These are phyloP conservation scores for Chaetomium tenue DNA, from an alignment of 495 filamentous ascomycete genomes.

Conservation along the genomic window DNA sequence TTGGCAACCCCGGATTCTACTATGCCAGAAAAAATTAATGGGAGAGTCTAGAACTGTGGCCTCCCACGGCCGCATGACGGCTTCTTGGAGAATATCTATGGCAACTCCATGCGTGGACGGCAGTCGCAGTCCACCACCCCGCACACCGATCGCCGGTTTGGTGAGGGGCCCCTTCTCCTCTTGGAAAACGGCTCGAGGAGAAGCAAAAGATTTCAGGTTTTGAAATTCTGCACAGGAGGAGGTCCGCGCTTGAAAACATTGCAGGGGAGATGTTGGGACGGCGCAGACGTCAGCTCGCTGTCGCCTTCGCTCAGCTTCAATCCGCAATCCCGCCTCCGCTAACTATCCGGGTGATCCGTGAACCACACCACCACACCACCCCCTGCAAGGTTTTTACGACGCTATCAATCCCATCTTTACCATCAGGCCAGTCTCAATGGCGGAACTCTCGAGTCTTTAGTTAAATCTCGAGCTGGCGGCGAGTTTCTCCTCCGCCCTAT, in stretches of 20 bases:
- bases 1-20: conserved; percentile 25
- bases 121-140: neutral
- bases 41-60: conserved; percentile 5
- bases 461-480: no score
- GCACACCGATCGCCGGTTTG: neutral
- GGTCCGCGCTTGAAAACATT: no score
- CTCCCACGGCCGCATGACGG: conserved; percentile 6
- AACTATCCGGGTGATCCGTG: neutral
- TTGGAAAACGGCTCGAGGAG: neutral
- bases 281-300: conserved; percentile 4
- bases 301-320: conserved; percentile 3
- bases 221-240: neutral
- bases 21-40: conserved; percentile 11
- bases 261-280: no score
- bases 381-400: neutral
- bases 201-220: neutral
- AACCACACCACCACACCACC: neutral
- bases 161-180: neutral
- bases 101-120: neutral
- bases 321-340: neutral
- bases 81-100: neutral
- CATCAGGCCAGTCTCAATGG: no score
- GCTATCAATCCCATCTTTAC: neutral
- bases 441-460: no score
- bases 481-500: no score